Conservation (phyloP, 169 alveolate genomes). For the Cytauxzoon felis region DNA sequence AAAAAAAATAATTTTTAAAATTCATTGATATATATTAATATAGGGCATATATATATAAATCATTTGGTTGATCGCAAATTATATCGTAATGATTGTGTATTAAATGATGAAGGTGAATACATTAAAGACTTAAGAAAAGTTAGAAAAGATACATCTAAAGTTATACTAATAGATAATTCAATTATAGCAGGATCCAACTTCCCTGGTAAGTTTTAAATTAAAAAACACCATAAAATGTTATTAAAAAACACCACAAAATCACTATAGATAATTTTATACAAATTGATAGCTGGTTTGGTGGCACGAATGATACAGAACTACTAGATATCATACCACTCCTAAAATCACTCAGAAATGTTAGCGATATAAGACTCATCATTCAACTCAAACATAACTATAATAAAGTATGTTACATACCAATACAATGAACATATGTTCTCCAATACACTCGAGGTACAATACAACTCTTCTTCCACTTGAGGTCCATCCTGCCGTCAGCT, state of each 20-base stretch:
- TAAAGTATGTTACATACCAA: too few species aligned
- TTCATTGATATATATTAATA: too few species aligned
- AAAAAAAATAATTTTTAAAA: too few species aligned
- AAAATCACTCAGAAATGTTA: slow-evolving; percentile 58
- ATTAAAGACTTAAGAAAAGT: slow-evolving; percentile 56
- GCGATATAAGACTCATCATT: slow-evolving; percentile 63
- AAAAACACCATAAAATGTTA: background rate
- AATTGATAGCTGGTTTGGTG: slow-evolving; percentile 76
- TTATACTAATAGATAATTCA: slow-evolving; percentile 55
- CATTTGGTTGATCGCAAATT: slow-evolving; percentile 63
- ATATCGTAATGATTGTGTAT: slow-evolving; percentile 62
- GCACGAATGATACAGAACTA: slow-evolving; percentile 66
- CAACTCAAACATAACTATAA: too few species aligned
- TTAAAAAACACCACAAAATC: too few species aligned
- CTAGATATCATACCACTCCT: slow-evolving; percentile 73
- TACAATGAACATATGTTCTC: too few species aligned
- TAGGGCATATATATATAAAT: slow-evolving; percentile 46
- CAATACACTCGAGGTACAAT: too few species aligned
- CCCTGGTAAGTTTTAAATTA: slow-evolving; percentile 5
- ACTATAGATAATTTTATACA: slow-evolving; percentile 66
- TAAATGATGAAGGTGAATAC: slow-evolving; percentile 32
- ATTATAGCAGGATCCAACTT: slow-evolving; percentile 25
- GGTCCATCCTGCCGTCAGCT: too few species aligned
- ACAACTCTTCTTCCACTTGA: too few species aligned
- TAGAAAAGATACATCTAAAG: slow-evolving; percentile 60